These are phyloP conservation scores for Sugiyamaella lignohabitans DNA, from an alignment of 805 yeast species.

Conservation along the genomic window DNA sequence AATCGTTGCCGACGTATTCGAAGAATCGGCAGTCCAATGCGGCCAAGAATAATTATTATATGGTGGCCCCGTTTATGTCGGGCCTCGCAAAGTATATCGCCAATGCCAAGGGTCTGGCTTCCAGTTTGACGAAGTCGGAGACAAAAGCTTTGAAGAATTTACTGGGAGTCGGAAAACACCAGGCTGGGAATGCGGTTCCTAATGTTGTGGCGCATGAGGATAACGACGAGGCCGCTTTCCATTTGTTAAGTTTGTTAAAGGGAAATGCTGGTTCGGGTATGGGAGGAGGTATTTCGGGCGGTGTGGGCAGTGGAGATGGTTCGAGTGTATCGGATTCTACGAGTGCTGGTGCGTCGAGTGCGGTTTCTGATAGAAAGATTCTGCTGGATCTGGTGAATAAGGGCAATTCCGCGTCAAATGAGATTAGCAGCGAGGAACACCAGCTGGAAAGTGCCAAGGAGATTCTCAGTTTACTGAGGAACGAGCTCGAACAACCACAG, in stretches of 20 bases:
- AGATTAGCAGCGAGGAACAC: constrained; percentile 7
- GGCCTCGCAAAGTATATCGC: constrained; percentile 30
- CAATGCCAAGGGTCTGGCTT: constrained; percentile 26
- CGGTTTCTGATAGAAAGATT: constrained; percentile 21
- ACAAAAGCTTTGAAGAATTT: constrained; percentile 27
- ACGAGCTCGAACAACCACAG: constrained; percentile 17
- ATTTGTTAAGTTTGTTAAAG: constrained; percentile 15
- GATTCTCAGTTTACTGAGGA: constrained; percentile 26
- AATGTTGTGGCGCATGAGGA: constrained; percentile 5
- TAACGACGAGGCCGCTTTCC: constrained; percentile 18
- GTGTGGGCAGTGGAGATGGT: constrained; percentile 9
- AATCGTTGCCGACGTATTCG: constrained; percentile 29
- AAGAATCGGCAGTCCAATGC: constrained; percentile 7
- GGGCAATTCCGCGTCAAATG: constrained; percentile 13
- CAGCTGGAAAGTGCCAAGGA: constrained; percentile 28
- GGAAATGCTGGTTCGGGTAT: too few species aligned
- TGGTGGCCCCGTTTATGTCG: constrained; percentile 35
- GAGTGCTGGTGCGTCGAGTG: background rate
- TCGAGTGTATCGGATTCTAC: constrained; percentile 5
- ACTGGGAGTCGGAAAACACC: constrained; percentile 22
- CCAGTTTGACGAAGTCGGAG: constrained; percentile 24
- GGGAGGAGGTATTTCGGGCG: background rate
- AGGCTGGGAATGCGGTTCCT: background rate
- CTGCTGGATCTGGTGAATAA: constrained; percentile 24
- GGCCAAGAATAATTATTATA: constrained; percentile 22